These are phyloP conservation scores for Eremothecium gossypii DNA, from an alignment of 1,139 yeast genomes.

Conservation along the genomic window DNA sequence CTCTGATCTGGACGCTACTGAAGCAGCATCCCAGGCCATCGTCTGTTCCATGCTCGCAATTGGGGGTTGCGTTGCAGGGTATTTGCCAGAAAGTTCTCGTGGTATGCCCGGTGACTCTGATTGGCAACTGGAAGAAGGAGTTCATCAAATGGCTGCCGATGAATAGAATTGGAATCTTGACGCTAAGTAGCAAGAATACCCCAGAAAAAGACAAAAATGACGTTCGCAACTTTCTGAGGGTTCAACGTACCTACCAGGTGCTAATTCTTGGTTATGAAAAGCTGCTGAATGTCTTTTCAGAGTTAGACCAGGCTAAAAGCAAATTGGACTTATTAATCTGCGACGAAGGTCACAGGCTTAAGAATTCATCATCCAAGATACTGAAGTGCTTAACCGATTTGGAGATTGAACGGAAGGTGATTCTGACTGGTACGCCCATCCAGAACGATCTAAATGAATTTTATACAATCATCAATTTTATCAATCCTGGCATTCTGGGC, in stretches of 20 bases:
- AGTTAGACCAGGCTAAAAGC: slow-evolving; percentile 41
- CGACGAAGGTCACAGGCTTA: slow-evolving; percentile 91
- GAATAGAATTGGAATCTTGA: slow-evolving; percentile 50
- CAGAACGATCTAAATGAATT: slow-evolving; percentile 87
- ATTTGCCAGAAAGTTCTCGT: slow-evolving; percentile 49
- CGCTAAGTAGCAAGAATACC: slow-evolving; percentile 40
- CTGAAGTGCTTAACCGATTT: slow-evolving; percentile 52
- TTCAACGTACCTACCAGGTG: slow-evolving; percentile 68
- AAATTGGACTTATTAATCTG: slow-evolving; percentile 63
- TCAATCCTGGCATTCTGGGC: slow-evolving; percentile 79
- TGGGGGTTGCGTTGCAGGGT: slow-evolving; percentile 25
- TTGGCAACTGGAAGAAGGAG: slow-evolving; percentile 82
- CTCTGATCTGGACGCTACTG: slow-evolving; percentile 74
- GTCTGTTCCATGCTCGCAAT: slow-evolving; percentile 20
- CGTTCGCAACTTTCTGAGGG: slow-evolving; percentile 49
- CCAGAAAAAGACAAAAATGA: slow-evolving; percentile 49
- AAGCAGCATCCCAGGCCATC: slow-evolving; percentile 54
- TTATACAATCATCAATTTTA: slow-evolving; percentile 68
- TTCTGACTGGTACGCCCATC: slow-evolving; percentile 88
- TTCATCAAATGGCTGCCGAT: slow-evolving; percentile 83
- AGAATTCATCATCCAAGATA: slow-evolving; percentile 60
- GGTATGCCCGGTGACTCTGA: slow-evolving; percentile 86
- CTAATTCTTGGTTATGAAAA: slow-evolving; percentile 85
- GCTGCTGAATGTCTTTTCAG: slow-evolving; percentile 32
- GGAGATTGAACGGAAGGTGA: slow-evolving; percentile 46